These are phyloP conservation scores for Teratosphaeria zuluensis DNA, from an alignment of 2,329 filamentous ascomycete genomes.

Conservation along the genomic window DNA sequence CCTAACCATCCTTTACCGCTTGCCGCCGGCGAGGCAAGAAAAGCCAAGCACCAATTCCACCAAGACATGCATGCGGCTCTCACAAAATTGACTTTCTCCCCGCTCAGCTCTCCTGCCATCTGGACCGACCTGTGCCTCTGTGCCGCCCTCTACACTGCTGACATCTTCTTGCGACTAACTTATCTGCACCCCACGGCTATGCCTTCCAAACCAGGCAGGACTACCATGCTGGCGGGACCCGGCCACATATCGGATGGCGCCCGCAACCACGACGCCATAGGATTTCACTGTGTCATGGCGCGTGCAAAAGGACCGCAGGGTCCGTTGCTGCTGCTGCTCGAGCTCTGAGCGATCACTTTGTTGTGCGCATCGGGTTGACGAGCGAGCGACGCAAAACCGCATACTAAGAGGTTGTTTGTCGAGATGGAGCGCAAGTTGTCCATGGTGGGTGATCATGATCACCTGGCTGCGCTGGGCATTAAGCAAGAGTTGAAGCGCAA, in stretches of 20 bases:
- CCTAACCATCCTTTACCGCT: not conserved
- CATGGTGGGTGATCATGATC: slow-evolving; percentile 33
- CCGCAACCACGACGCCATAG: not conserved
- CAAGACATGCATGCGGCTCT: not conserved
- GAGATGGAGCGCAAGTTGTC: slow-evolving; percentile 3
- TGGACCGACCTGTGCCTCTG: not conserved
- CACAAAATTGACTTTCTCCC: not conserved
- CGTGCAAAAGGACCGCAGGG: not conserved
- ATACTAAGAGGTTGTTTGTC: not conserved
- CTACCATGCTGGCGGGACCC: not conserved
- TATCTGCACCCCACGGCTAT: not conserved
- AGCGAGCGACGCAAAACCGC: not conserved
- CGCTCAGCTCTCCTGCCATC: not conserved
- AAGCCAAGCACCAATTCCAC: not conserved
- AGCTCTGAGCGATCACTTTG: not conserved
- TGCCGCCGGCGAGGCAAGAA: not conserved
- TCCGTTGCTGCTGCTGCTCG: not conserved
- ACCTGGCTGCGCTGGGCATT: slow-evolving; percentile 48
- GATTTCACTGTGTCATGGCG: not conserved
- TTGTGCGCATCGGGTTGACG: not conserved
- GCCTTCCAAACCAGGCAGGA: not conserved
- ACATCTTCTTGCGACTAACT: not conserved
- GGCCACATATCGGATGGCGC: not conserved
- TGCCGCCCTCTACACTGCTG: not conserved
- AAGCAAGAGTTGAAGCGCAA: slow-evolving; percentile 49